A percentile compares a stretch with the other conserved stretches of the same genome.
These are phyloP conservation scores for Arxiozyma telluris DNA, from an alignment of 1,139 yeast species.

Conservation along the genomic window DNA sequence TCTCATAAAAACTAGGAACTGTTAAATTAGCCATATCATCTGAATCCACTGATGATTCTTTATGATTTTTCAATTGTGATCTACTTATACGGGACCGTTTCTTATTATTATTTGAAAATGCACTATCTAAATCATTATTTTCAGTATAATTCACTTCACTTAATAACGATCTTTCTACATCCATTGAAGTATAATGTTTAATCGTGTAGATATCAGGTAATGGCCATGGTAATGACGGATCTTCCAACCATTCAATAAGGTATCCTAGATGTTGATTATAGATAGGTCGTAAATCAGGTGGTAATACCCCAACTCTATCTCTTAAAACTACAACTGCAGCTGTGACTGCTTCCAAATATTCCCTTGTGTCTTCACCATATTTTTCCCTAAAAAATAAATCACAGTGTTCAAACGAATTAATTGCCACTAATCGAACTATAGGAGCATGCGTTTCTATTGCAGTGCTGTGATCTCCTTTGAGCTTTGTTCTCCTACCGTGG, in stretches of 20 bases:
- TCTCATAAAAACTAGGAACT: slow-evolving; percentile 41
- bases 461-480: neutral
- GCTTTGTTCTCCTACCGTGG: slow-evolving; percentile 15
- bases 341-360: slow-evolving; percentile 55
- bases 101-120: slow-evolving; percentile 14
- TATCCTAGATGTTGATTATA: slow-evolving; percentile 60
- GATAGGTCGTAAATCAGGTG: slow-evolving; percentile 71
- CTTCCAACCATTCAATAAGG: slow-evolving; percentile 51
- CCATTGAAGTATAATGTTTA: slow-evolving; percentile 53
- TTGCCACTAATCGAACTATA: slow-evolving; percentile 59
- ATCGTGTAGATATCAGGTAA: slow-evolving; percentile 64
- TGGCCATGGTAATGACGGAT: slow-evolving; percentile 52
- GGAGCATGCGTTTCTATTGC: slow-evolving; percentile 30
- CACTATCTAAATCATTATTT: slow-evolving; percentile 23
- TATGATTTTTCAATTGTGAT: slow-evolving; percentile 15
- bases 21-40: neutral
- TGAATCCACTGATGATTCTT: neutral
- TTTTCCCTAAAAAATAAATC: slow-evolving; percentile 37
- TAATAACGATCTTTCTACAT: slow-evolving; percentile 69
- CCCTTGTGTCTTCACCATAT: slow-evolving; percentile 33
- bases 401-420: slow-evolving; percentile 77
- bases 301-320: slow-evolving; percentile 75
- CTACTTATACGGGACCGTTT: slow-evolving; percentile 11
- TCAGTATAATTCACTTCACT: slow-evolving; percentile 64
- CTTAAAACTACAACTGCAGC: slow-evolving; percentile 79